A percentile compares a stretch with the other conserved stretches of the same genome.
phyloP scores from a whole-genome alignment of 768 basidiomycete species.

The Mrakia gelida region DNA sequence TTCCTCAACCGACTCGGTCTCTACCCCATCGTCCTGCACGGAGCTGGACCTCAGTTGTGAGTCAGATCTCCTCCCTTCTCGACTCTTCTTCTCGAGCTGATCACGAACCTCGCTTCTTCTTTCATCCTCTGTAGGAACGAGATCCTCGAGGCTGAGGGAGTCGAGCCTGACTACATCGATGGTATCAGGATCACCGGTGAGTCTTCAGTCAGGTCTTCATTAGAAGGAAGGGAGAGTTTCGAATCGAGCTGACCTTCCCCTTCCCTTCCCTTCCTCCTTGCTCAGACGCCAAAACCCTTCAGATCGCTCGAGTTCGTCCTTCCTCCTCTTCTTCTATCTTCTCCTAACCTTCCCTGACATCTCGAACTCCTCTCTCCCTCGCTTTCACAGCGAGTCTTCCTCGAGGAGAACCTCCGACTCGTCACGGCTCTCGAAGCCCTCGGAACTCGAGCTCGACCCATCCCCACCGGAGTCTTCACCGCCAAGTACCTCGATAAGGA shows the following conservation, averaged over 20 bases:
- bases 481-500: conserved; percentile 92
- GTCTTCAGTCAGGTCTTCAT: conserved; percentile 36
- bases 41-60: conserved; percentile 76
- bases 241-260: background rate
- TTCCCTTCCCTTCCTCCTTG: background rate
- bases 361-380: background rate
- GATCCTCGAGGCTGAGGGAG: conserved; percentile 85
- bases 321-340: background rate
- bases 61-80: conserved; percentile 26
- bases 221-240: background rate
- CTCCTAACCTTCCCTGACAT: background rate
- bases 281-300: conserved; percentile 84
- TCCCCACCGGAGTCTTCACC: conserved; percentile 95
- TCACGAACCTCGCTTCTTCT: background rate
- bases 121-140: conserved; percentile 55
- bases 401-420: conserved; percentile 94
- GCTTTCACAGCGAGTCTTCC: conserved; percentile 64
- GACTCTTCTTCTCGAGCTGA: background rate
- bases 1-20: conserved; percentile 95
- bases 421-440: conserved; percentile 88
- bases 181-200: conserved; percentile 92
- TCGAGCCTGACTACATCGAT: conserved; percentile 93
- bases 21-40: conserved; percentile 96
- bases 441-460: conserved; percentile 93
- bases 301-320: conserved; percentile 65